Percentiles rank a stretch among this genome's conserved stretches.
Conservation (phyloP, 2,329 filamentous ascomycete species). For the Pestalotiopsis sp. region DNA sequence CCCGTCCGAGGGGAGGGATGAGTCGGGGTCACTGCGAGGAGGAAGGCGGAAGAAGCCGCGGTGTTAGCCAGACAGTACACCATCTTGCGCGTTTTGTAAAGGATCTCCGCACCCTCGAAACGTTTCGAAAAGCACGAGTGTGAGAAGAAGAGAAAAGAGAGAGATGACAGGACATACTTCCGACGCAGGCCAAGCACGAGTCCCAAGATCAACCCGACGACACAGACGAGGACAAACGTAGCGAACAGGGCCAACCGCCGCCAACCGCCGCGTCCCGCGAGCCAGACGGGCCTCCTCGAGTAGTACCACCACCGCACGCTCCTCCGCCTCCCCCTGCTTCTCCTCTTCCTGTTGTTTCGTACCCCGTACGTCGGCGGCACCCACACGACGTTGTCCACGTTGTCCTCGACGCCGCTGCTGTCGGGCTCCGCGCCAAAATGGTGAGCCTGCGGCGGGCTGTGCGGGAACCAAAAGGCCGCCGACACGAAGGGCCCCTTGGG, state of each 20-base stretch:
- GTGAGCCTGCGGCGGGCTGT: not conserved
- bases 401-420: slow-evolving; percentile 2
- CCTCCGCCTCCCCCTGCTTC: not conserved
- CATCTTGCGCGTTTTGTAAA: too few relatives aligned
- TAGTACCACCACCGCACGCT: not conserved
- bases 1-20: too few relatives aligned
- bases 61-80: too few relatives aligned
- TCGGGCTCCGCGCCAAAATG: not conserved
- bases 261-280: slow-evolving; percentile 32
- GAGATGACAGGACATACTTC: slow-evolving; percentile 29
- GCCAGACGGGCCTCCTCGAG: slow-evolving; percentile 17
- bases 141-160: not conserved
- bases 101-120: too few relatives aligned
- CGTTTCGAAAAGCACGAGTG: too few relatives aligned
- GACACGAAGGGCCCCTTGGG: not conserved
- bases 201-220: slow-evolving; percentile 41
- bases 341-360: not conserved
- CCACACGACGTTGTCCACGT: slow-evolving; percentile 7
- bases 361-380: slow-evolving; percentile 13
- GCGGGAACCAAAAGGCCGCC: not conserved
- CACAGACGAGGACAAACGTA: slow-evolving; percentile 32
- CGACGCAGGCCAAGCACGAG: slow-evolving; percentile 41
- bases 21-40: slow-evolving; percentile 31
- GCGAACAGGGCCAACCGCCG: slow-evolving; percentile 33
- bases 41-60: slow-evolving; percentile 41